Percentiles rank a stretch among this genome's conserved stretches.
phyloP scores from a whole-genome alignment of 176 grass and related monocot genomes.

The Miscanthus lutarioriparius region DNA sequence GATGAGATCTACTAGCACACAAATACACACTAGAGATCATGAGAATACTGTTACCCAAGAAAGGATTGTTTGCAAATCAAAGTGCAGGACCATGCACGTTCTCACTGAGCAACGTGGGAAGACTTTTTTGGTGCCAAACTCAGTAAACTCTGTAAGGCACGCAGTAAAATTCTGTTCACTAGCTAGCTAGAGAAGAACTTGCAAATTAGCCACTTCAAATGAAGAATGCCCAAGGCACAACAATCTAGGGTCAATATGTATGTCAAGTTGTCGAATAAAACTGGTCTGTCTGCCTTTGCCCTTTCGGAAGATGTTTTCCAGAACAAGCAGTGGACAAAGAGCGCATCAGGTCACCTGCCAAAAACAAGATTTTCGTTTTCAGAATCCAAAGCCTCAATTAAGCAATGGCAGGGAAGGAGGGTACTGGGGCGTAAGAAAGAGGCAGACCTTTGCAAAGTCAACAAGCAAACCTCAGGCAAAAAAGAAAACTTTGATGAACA shows the following conservation, averaged over 20 bases:
- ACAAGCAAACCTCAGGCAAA: slow-evolving; percentile 61
- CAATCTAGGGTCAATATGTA: slow-evolving; percentile 51
- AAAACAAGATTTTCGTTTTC: slow-evolving; percentile 21
- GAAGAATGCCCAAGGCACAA: slow-evolving; percentile 15
- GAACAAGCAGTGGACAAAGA: slow-evolving; percentile 11
- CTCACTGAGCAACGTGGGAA: not conserved
- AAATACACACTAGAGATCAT: not conserved
- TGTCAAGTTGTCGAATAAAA: slow-evolving; percentile 21
- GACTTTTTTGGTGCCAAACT: slow-evolving; percentile 11
- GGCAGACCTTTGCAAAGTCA: slow-evolving; percentile 40
- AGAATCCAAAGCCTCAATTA: not conserved
- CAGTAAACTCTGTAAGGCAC: slow-evolving; percentile 5
- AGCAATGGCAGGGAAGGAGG: not conserved
- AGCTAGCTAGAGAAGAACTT: not conserved
- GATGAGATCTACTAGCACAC: not conserved
- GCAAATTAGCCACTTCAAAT: slow-evolving; percentile 15
- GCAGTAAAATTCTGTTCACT: not conserved
- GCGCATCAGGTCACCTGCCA: slow-evolving; percentile 24
- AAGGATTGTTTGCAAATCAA: not conserved
- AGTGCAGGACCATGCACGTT: not conserved
- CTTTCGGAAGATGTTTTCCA: slow-evolving; percentile 28
- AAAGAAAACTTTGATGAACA: slow-evolving; percentile 98
- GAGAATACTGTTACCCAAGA: not conserved
- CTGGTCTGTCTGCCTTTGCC: slow-evolving; percentile 14
- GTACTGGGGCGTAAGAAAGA: not conserved